phyloP scores from a whole-genome alignment of 179 eudicot genomes.

The Spergularia azorica region DNA sequence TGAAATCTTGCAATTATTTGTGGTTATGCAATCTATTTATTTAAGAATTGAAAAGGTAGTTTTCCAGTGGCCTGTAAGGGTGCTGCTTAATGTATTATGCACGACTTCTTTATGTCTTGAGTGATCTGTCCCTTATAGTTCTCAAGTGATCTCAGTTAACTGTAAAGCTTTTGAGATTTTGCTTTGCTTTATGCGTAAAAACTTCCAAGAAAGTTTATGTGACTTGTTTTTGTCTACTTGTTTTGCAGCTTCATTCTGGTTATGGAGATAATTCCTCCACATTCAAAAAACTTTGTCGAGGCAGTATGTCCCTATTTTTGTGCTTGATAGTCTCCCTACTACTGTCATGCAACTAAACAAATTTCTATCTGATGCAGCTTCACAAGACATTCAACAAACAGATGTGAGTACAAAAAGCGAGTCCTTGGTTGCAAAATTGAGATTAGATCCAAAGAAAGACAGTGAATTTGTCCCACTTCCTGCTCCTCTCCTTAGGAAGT shows the following conservation, averaged over 20 bases:
- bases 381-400: slow-evolving; percentile 35
- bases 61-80: not conserved
- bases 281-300: slow-evolving; percentile 59
- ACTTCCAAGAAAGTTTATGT: too few relatives aligned
- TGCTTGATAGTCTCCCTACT: not conserved
- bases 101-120: too few relatives aligned
- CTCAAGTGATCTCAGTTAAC: not conserved
- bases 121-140: not conserved
- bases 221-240: not conserved
- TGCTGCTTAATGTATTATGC: not conserved
- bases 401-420: slow-evolving; percentile 41
- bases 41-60: not conserved
- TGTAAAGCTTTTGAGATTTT: not conserved
- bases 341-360: slow-evolving; percentile 11
- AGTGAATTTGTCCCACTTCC: slow-evolving; percentile 80
- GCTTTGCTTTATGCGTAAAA: not conserved
- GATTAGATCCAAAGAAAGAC: slow-evolving; percentile 75
- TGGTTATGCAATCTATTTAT: not conserved
- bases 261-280: slow-evolving; percentile 65
- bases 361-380: slow-evolving; percentile 43
- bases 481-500: slow-evolving; percentile 79
- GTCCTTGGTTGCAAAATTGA: slow-evolving; percentile 66
- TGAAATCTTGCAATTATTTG: not conserved
- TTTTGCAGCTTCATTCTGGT: slow-evolving; percentile 85
- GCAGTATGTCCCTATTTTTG: slow-evolving; percentile 36